These are phyloP conservation scores for Erodium maritimum DNA, from an alignment of 345 rosid species.

Conservation along the genomic window DNA sequence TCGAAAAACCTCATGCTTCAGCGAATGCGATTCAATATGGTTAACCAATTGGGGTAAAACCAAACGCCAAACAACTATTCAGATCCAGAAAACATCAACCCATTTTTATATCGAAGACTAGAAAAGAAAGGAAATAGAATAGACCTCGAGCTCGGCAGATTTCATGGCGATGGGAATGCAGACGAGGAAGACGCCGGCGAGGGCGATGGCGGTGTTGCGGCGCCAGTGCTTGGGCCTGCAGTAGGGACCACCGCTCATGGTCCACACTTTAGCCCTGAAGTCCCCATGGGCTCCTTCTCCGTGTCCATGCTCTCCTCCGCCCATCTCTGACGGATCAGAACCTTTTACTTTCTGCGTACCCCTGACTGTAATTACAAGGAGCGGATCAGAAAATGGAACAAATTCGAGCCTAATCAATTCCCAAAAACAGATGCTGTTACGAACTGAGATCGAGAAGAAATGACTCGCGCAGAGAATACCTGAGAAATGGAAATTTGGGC, in stretches of 20 bases:
- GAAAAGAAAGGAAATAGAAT: background rate
- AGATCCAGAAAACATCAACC: background rate
- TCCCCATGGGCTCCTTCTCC: conserved; percentile 61
- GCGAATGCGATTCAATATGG: too few species aligned
- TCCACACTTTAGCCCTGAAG: conserved; percentile 91
- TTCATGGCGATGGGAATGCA: conserved; percentile 89
- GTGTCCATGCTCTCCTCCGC: conserved; percentile 67
- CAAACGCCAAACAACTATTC: background rate
- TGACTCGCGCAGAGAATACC: too few species aligned
- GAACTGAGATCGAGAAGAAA: too few species aligned
- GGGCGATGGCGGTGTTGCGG: conserved; percentile 93
- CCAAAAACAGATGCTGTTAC: too few species aligned
- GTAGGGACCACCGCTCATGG: conserved; percentile 85
- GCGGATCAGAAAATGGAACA: background rate
- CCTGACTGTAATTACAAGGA: background rate
- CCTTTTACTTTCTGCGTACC: background rate
- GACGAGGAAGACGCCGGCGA: conserved; percentile 68
- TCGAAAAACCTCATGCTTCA: background rate
- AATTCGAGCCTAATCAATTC: too few species aligned
- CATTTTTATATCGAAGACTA: too few species aligned
- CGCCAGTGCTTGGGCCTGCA: conserved; percentile 97
- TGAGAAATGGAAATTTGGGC: too few species aligned
- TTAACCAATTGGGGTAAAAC: too few species aligned
- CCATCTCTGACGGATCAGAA: conserved; percentile 25
- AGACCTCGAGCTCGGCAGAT: conserved; percentile 92